These are phyloP conservation scores for Aspergillus caelatus DNA, from an alignment of 2,329 filamentous ascomycete species.

Conservation along the genomic window DNA sequence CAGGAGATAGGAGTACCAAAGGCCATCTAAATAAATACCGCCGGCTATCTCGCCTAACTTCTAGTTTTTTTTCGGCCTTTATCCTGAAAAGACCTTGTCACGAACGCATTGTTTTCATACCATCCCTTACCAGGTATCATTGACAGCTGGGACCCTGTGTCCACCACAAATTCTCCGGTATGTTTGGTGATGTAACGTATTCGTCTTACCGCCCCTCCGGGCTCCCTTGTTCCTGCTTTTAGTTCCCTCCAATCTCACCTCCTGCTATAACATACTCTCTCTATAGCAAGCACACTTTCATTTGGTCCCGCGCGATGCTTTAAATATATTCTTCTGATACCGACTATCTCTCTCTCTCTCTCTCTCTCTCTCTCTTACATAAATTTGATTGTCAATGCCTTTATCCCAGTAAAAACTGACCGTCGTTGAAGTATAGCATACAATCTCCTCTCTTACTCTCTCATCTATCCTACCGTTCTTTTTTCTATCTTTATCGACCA, in stretches of 20 bases:
- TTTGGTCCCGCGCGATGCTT: not conserved
- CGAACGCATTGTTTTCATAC: not conserved
- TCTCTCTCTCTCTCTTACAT: not conserved
- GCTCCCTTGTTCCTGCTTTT: not conserved
- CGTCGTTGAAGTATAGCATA: not conserved
- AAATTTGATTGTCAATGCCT: not conserved
- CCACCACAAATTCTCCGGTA: conserved; percentile 2
- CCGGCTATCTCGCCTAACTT: not conserved
- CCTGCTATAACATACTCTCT: not conserved
- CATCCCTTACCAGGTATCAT: not conserved
- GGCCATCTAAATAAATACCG: not conserved
- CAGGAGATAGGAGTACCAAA: not conserved
- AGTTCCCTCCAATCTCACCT: not conserved
- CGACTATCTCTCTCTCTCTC: not conserved
- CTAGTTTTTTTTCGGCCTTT: not conserved
- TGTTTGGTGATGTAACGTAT: conserved; percentile 11
- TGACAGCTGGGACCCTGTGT: not conserved
- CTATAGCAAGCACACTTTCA: not conserved
- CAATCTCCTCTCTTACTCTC: not conserved
- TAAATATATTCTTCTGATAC: not conserved
- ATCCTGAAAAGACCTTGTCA: not conserved
- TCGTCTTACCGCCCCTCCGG: not conserved
- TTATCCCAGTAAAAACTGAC: not conserved
- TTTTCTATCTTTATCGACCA: conserved; percentile 3
- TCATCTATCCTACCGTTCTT: not conserved